These are phyloP conservation scores for Verticillium nonalfalfae DNA, from an alignment of 2,329 filamentous ascomycete genomes.

Conservation along the genomic window DNA sequence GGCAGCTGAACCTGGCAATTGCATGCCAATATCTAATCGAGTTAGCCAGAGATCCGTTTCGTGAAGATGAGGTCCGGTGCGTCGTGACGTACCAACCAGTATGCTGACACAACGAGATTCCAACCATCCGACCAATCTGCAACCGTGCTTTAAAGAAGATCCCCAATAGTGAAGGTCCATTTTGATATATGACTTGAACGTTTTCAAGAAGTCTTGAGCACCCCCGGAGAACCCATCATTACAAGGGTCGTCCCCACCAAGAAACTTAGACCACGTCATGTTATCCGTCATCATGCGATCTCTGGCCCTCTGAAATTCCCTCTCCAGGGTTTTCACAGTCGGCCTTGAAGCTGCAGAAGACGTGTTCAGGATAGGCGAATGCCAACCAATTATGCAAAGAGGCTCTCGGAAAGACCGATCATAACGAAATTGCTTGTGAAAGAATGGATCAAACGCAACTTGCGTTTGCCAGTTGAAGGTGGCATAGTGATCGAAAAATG, in stretches of 20 bases:
- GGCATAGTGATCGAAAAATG: conserved; percentile 60
- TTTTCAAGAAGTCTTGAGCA: conserved; percentile 39
- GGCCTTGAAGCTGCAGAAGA: conserved; percentile 46
- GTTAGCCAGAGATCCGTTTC: not conserved
- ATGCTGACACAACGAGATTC: conserved; percentile 54
- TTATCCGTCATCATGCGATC: conserved; percentile 25
- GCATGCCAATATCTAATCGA: conserved; percentile 47
- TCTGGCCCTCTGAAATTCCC: conserved; percentile 44
- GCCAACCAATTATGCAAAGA: conserved; percentile 57
- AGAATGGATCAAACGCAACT: conserved; percentile 54
- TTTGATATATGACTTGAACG: conserved; percentile 49
- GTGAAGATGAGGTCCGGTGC: conserved; percentile 1
- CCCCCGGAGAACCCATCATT: conserved; percentile 14
- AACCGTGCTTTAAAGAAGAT: conserved; percentile 44
- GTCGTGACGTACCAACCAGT: conserved; percentile 43
- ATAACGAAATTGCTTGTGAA: conserved; percentile 45
- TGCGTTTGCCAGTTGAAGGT: conserved; percentile 50
- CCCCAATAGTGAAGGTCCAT: conserved; percentile 63
- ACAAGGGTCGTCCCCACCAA: conserved; percentile 13
- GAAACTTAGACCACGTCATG: conserved; percentile 36
- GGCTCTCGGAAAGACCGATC: conserved; percentile 51
- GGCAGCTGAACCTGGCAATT: conserved; percentile 41
- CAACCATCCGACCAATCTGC: conserved; percentile 54
- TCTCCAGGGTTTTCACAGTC: conserved; percentile 41
- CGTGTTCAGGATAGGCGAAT: conserved; percentile 55